Evolutionary conservation across 2,329 filamentous ascomycete genomes (phyloP).

Genomic region (Calonectria pseudoreteaudii): DNA sequence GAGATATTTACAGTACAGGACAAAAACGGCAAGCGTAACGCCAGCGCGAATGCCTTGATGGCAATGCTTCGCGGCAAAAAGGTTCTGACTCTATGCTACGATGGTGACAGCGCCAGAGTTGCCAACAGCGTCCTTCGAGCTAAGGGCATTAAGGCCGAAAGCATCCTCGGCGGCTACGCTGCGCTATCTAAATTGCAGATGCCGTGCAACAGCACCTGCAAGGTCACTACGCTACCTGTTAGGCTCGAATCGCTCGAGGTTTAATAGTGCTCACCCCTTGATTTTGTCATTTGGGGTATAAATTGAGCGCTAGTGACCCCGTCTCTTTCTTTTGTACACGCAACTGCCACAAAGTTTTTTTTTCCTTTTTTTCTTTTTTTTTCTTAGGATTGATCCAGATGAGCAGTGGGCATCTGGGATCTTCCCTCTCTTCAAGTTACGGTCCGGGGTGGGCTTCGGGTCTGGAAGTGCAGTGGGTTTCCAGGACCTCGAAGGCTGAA

Average conservation of each 20-base stretch:
- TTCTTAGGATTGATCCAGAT: slow-evolving; percentile 22
- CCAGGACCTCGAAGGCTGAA: slow-evolving; percentile 8
- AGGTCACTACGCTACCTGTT: slow-evolving; percentile 34
- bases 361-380: not conserved
- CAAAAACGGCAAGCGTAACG: slow-evolving; percentile 42
- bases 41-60: slow-evolving; percentile 43
- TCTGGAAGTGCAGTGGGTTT: slow-evolving; percentile 30
- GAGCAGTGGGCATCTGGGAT: slow-evolving; percentile 43
- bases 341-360: not conserved
- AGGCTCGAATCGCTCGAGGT: slow-evolving; percentile 42
- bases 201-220: slow-evolving; percentile 41
- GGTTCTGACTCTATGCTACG: slow-evolving; percentile 63
- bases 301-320: not conserved
- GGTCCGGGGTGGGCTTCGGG: not conserved
- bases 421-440: slow-evolving; percentile 10
- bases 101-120: slow-evolving; percentile 65
- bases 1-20: slow-evolving; percentile 52
- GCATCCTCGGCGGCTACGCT: slow-evolving; percentile 56
- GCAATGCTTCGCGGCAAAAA: slow-evolving; percentile 49
- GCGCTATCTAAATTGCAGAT: slow-evolving; percentile 43
- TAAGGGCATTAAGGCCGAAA: slow-evolving; percentile 60
- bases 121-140: slow-evolving; percentile 66
- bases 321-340: not conserved
- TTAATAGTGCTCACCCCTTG: slow-evolving; percentile 16
- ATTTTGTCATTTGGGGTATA: not conserved